Evolutionary conservation across 148 eudicot species (phyloP).

Genomic region (Rhododendron vialii): DNA sequence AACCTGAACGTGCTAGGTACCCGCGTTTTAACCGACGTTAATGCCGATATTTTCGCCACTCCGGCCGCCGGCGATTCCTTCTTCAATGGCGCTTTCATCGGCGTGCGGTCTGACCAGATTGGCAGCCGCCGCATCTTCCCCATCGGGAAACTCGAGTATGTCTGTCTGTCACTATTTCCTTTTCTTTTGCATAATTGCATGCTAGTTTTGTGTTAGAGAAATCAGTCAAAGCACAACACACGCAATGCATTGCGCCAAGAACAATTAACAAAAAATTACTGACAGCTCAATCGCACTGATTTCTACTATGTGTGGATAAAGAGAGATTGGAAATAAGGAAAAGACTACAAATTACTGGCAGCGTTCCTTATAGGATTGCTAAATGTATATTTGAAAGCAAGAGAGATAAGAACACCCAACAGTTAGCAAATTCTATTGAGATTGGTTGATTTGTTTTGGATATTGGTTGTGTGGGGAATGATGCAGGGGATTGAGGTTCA

Average conservation of each 20-base stretch:
- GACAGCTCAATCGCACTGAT: neutral
- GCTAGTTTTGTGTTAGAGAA: no score
- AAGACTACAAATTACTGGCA: neutral
- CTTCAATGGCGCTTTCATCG: conserved; percentile 57
- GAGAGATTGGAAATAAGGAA: neutral
- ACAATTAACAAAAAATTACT: no score
- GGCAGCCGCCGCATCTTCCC: conserved; percentile 77
- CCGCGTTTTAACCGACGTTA: conserved; percentile 45
- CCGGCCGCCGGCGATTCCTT: conserved; percentile 39
- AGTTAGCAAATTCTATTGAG: neutral
- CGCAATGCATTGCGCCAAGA: neutral
- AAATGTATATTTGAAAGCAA: neutral
- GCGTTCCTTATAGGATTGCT: neutral
- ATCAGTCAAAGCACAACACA: neutral
- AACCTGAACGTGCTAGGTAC: conserved; percentile 51
- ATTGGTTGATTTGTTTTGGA: neutral
- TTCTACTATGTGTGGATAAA: no score
- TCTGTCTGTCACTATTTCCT: neutral
- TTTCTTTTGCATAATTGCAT: neutral
- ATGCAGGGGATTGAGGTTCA: conserved; percentile 65
- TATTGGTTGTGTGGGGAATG: neutral
- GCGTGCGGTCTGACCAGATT: conserved; percentile 53
- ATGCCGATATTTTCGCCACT: conserved; percentile 44
- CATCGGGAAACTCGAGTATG: conserved; percentile 64
- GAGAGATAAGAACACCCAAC: neutral